Base-by-base conservation (phyloP, 306 rosid species). In the Dryas drummondii region DNA sequence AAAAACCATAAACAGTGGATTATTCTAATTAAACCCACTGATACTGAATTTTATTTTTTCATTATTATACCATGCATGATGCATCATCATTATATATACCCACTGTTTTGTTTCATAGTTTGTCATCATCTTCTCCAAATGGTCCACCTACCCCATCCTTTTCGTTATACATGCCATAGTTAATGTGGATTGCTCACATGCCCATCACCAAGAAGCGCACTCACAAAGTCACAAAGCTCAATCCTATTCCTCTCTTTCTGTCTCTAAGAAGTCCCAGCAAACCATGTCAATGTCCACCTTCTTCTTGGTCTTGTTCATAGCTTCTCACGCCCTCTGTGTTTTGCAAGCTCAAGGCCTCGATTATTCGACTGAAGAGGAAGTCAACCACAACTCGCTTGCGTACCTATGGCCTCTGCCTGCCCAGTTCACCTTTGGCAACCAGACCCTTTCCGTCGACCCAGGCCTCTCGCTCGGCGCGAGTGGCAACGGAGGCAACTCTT, bases 371-470 rank as follows among this genome's bases (percentile, higher is more conserved):
- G 61, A 87, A 4, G 62, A 88, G 2, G 78, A 50, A 17, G 81
- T 68, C 51, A n/a, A 59, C 48, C 37, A 32, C 37, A 85, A 62
- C 26, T 79, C 92, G n/a, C 84, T 82, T 74, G 82, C 96, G 0
- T 87, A 88, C 79, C 76, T 94, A 7, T 94, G 99, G 99, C 99
- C 99, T 9, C 79, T 92, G 47, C 99, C 99, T 3, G 50, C 85
- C 44, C 73, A 92, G 17, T 88, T 82, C 84, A 79, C 86, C 66
- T 87, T 62, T 76, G 97, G 99, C 37, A 67, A 82, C 27, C 73
- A 75, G 13, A 74, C 86, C 50, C 91, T 94, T 26, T 79, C 94
- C 56, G 93, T 94, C 50, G 91, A 94, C 82, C 98, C 97, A 2
- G 76, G 67, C 9, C 96, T 94, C 41, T 76, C 89, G 0, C 90